Evolutionary conservation across 345 rosid species (phyloP).

Genomic region (Microcos paniculata): DNA sequence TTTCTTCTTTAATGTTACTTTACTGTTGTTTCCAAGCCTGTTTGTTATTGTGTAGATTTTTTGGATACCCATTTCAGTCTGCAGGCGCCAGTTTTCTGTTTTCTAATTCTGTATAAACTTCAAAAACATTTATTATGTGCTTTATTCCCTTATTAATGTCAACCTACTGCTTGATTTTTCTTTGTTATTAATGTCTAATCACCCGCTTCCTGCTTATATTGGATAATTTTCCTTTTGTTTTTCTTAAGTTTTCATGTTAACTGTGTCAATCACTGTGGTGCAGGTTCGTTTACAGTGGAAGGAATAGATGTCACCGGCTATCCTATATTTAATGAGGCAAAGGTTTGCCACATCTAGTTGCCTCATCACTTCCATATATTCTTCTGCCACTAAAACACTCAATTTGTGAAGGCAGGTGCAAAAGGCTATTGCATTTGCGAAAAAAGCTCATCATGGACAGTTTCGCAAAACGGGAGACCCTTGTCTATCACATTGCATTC

Average conservation of each 20-base stretch:
- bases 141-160: neutral
- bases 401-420: conserved; percentile 72
- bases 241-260: neutral
- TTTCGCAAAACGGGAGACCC: conserved; percentile 71
- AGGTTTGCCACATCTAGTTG: conserved; percentile 47
- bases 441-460: conserved; percentile 63
- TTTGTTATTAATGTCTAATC: neutral
- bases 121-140: neutral
- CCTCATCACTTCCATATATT: conserved; percentile 7
- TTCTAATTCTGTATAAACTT: neutral
- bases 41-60: neutral
- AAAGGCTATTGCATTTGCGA: conserved; percentile 71
- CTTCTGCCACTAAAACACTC: conserved; percentile 26
- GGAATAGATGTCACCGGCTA: conserved; percentile 68
- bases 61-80: neutral
- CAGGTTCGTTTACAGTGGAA: conserved; percentile 54
- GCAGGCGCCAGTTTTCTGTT: neutral
- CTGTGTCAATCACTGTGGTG: conserved; percentile 10
- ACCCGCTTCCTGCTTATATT: neutral
- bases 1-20: too few species aligned
- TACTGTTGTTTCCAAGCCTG: neutral
- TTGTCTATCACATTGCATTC: conserved; percentile 64
- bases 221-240: neutral
- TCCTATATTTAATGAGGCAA: conserved; percentile 53
- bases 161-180: neutral